Conservation (phyloP, 257 asterid species). For the Solanum paucissectum region DNA sequence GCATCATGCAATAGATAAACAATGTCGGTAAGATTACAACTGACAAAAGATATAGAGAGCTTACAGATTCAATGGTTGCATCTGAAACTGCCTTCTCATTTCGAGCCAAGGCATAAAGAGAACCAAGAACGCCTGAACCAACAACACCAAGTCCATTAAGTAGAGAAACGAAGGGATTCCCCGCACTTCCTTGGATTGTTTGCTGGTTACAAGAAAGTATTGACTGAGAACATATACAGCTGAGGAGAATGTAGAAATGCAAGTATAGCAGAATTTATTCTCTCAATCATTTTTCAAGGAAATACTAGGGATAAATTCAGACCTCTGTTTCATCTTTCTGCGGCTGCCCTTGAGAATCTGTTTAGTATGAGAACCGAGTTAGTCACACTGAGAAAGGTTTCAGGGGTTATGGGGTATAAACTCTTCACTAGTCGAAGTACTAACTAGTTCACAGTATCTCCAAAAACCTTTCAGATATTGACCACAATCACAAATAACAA, state of each 20-base stretch:
- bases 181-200: conserved; percentile 26
- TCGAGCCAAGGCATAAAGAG: conserved; percentile 41
- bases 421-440: background rate
- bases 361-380: conserved; percentile 4
- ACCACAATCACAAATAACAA: background rate
- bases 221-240: conserved; percentile 10
- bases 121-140: conserved; percentile 60
- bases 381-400: conserved; percentile 4
- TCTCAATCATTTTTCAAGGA: conserved; percentile 8
- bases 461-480: background rate
- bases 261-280: background rate
- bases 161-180: conserved; percentile 38
- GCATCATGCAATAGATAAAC: background rate
- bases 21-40: background rate
- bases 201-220: conserved; percentile 26
- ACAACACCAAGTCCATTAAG: conserved; percentile 50
- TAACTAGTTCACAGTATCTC: background rate
- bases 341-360: conserved; percentile 35
- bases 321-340: conserved; percentile 46
- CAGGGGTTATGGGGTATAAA: background rate
- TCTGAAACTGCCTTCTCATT: conserved; percentile 44
- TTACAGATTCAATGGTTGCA: conserved; percentile 65
- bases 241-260: conserved; percentile 6
- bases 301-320: conserved; percentile 23
- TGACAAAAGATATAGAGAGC: conserved; percentile 1